A percentile compares a stretch with the other conserved stretches of the same genome.
Evolutionary conservation across 2,329 filamentous ascomycete genomes (phyloP).

Genomic region (Pseudonectria foliicola): DNA sequence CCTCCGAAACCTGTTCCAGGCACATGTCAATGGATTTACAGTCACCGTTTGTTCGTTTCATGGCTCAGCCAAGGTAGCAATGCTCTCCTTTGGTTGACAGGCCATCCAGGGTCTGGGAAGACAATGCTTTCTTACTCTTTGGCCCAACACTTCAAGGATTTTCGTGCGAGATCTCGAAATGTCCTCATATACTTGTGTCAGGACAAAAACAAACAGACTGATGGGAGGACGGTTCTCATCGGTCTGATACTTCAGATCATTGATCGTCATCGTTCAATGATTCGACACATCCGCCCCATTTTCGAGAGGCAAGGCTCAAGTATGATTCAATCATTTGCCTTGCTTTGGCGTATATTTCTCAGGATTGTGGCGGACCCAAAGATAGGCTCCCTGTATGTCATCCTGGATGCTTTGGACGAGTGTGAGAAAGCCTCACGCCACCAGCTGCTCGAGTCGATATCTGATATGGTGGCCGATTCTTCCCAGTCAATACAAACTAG

Average conservation of each 20-base stretch:
- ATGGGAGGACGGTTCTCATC: conserved; percentile 28
- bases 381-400: conserved; percentile 21
- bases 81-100: conserved; percentile 30
- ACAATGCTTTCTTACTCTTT: conserved; percentile 29
- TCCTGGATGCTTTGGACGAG: conserved; percentile 33
- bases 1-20: conserved; percentile 25
- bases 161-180: conserved; percentile 7
- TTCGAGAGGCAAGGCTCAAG: conserved; percentile 24
- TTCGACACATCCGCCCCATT: conserved; percentile 24
- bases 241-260: conserved; percentile 30
- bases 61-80: conserved; percentile 23
- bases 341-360: conserved; percentile 29
- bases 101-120: conserved; percentile 31
- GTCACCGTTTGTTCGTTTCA: conserved; percentile 20
- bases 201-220: conserved; percentile 27
- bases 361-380: conserved; percentile 24
- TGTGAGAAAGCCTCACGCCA: conserved; percentile 24
- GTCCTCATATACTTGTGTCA: conserved; percentile 29
- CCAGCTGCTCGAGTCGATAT: conserved; percentile 19
- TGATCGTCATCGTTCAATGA: conserved; percentile 22
- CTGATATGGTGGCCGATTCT: conserved; percentile 11
- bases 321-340: conserved; percentile 26
- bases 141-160: conserved; percentile 21
- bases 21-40: conserved; percentile 31
- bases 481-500: conserved; percentile 4